Percentiles rank a stretch among this genome's conserved stretches.
Evolutionary conservation across 2,329 filamentous ascomycete genomes (phyloP).

Genomic region (Thielaviopsis punctulata): DNA sequence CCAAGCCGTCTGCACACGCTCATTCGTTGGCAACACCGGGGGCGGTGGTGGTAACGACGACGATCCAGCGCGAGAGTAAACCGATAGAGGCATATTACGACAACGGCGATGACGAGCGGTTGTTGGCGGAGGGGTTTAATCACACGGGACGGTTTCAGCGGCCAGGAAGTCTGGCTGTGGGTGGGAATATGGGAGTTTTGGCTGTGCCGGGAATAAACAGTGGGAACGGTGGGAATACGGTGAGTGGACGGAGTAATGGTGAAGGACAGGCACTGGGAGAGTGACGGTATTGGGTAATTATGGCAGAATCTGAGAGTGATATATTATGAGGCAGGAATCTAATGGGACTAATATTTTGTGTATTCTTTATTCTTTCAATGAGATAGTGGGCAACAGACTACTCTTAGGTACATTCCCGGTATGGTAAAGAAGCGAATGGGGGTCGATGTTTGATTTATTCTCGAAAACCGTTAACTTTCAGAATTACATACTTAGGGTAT

Average conservation of each 20-base stretch:
- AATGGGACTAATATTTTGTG: too few species aligned
- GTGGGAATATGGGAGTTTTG: background rate
- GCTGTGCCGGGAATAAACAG: background rate
- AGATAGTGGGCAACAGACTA: too few species aligned
- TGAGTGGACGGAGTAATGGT: background rate
- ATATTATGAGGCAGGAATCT: background rate
- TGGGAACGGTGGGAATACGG: background rate
- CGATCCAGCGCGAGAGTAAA: constrained; percentile 21
- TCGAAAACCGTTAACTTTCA: too few species aligned
- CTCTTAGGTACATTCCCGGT: too few species aligned
- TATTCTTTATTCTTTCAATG: too few species aligned
- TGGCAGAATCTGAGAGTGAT: too few species aligned
- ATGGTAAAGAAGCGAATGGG: too few species aligned
- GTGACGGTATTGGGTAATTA: too few species aligned
- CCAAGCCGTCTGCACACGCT: background rate
- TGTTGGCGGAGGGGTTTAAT: background rate
- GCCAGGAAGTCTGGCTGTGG: background rate
- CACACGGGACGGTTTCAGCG: background rate
- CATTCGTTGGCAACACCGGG: background rate
- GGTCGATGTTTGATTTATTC: too few species aligned
- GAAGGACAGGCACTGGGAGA: background rate
- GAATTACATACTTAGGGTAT: too few species aligned
- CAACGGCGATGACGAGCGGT: constrained; percentile 7
- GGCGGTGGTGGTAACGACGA: constrained; percentile 22
- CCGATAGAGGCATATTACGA: constrained; percentile 13